These are phyloP conservation scores for Apiotrichum veenhuisii DNA, from an alignment of 1,284 basidiomycete genomes.

Conservation along the genomic window DNA sequence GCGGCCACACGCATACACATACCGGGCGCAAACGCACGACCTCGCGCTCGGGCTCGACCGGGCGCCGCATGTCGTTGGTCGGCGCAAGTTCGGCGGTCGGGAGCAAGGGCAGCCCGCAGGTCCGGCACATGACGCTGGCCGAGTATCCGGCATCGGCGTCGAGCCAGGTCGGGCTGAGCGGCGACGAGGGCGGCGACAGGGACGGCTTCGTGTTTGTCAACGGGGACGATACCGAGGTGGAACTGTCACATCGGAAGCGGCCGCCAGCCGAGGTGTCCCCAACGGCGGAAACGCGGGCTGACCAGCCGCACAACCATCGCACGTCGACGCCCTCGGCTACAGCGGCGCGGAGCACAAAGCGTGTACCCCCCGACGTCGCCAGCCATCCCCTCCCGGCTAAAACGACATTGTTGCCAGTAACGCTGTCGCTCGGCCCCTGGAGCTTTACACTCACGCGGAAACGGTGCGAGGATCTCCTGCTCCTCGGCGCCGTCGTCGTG, in stretches of 20 bases:
- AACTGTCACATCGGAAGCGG: constrained; percentile 14
- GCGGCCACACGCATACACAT: neutral
- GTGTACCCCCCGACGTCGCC: constrained; percentile 12
- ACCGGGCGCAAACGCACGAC: neutral
- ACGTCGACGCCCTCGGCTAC: neutral
- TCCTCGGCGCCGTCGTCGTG: constrained; percentile 33
- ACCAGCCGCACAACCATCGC: neutral
- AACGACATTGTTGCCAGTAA: constrained; percentile 27
- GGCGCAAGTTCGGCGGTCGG: neutral
- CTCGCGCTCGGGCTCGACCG: neutral
- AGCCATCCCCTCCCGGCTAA: constrained; percentile 20
- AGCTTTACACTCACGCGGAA: constrained; percentile 29
- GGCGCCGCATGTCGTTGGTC: neutral
- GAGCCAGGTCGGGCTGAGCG: constrained; percentile 25
- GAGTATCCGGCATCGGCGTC: constrained; percentile 31
- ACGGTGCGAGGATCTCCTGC: constrained; percentile 36
- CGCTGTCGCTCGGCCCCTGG: constrained; percentile 4
- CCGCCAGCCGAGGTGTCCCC: neutral
- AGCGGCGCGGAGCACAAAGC: constrained; percentile 4
- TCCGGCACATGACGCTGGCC: neutral
- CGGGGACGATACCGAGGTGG: constrained; percentile 12
- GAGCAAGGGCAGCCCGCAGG: neutral
- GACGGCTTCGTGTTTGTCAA: constrained; percentile 25
- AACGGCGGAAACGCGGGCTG: neutral
- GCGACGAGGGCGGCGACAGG: constrained; percentile 20